A percentile compares a stretch with the other conserved stretches of the same genome.
Conservation (phyloP, 257 asterid species). For the Cruciata laevipes region DNA sequence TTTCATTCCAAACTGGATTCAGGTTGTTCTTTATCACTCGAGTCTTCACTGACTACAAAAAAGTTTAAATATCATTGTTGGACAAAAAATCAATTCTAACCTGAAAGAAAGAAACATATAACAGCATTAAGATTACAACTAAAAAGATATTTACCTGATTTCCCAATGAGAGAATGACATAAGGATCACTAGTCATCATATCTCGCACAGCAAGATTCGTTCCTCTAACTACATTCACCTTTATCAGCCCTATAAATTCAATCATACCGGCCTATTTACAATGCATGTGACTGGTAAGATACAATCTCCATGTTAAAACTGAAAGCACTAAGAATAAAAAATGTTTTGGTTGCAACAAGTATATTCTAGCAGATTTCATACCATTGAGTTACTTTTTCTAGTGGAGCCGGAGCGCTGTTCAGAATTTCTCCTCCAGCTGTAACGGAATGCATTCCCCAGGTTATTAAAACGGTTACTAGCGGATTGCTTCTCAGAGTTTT, state of each 20-base stretch:
- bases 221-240: constrained; percentile 76
- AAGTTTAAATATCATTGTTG: not conserved
- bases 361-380: constrained; percentile 22
- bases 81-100: not conserved
- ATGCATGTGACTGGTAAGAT: constrained; percentile 20
- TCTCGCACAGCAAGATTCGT: constrained; percentile 87
- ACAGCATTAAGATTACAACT: not conserved
- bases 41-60: constrained; percentile 74
- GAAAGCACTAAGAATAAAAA: not conserved
- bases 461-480: constrained; percentile 47
- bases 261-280: constrained; percentile 84
- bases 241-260: constrained; percentile 82
- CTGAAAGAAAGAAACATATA: not conserved
- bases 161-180: constrained; percentile 77
- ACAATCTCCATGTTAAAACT: constrained; percentile 8
- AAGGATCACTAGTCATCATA: constrained; percentile 83
- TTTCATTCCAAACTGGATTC: constrained; percentile 92
- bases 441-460: constrained; percentile 65
- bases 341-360: not conserved
- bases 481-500: constrained; percentile 42
- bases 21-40: constrained; percentile 80
- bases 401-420: constrained; percentile 38
- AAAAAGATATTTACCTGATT: constrained; percentile 48
- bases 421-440: constrained; percentile 64
- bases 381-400: constrained; percentile 64